These are phyloP conservation scores for Daldinia caldariorum DNA, from an alignment of 495 filamentous ascomycete genomes.

Conservation along the genomic window DNA sequence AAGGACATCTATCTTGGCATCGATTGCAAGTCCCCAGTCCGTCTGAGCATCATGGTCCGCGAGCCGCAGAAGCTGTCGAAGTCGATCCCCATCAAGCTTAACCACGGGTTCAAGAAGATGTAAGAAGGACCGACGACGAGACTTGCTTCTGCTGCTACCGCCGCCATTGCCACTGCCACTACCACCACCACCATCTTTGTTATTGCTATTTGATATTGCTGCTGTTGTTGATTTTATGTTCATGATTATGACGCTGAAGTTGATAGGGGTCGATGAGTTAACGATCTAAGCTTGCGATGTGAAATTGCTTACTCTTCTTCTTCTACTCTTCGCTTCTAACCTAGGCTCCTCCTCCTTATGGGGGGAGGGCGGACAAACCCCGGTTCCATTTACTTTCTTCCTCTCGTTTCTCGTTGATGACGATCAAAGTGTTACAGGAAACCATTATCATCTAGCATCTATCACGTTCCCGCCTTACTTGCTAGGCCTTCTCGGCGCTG, in stretches of 20 bases:
- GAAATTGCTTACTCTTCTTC: conserved; percentile 25
- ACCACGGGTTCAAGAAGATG: conserved; percentile 43
- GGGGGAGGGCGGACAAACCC: conserved; percentile 6
- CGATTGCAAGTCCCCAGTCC: conserved; percentile 67
- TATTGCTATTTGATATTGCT: conserved; percentile 11
- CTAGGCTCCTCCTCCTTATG: conserved; percentile 18
- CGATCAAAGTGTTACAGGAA: conserved; percentile 9
- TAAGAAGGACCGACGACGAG: conserved; percentile 30
- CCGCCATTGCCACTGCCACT: neutral
- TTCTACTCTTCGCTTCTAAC: conserved; percentile 17
- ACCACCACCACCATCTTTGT: too few relatives aligned
- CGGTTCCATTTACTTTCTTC: conserved; percentile 29
- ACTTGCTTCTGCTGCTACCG: conserved; percentile 21
- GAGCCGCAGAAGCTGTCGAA: conserved; percentile 61
- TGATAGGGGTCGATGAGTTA: conserved; percentile 24
- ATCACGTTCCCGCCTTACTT: conserved; percentile 1
- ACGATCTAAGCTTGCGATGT: conserved; percentile 20
- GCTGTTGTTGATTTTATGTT: conserved; percentile 18
- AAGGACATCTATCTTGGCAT: conserved; percentile 66
- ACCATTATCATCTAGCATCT: conserved; percentile 3
- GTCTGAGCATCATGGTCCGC: conserved; percentile 80
- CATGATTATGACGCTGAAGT: conserved; percentile 24
- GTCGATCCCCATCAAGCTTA: conserved; percentile 50
- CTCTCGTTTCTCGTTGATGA: conserved; percentile 26
- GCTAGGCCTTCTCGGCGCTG: conserved; percentile 6